Evolutionary conservation across 805 yeast species (phyloP).

Genomic region (Teunomyces barrocoloradensis): DNA sequence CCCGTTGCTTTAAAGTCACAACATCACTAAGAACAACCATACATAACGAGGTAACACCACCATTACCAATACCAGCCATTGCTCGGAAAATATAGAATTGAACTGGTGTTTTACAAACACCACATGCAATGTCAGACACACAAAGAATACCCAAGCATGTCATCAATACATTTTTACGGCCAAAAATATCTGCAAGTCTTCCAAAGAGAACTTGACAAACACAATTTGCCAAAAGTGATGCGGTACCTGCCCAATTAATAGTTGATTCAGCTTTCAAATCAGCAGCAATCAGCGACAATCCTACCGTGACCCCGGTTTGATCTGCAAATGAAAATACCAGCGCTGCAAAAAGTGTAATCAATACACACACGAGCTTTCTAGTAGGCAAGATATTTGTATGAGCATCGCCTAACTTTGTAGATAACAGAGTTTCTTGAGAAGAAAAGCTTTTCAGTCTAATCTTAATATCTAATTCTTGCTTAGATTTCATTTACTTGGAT

Average conservation of each 20-base stretch:
- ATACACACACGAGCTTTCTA: conserved; percentile 35
- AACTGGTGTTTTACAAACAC: conserved; percentile 47
- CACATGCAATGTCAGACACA: conserved; percentile 48
- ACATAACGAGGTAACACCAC: conserved; percentile 49
- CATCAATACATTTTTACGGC: conserved; percentile 46
- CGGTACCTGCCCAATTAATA: conserved; percentile 60
- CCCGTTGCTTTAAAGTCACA: conserved; percentile 52
- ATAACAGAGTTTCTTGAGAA: conserved; percentile 1
- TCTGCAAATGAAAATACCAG: conserved; percentile 45
- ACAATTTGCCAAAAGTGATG: conserved; percentile 49
- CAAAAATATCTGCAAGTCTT: conserved; percentile 54
- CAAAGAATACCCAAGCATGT: conserved; percentile 38
- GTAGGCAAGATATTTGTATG: conserved; percentile 42
- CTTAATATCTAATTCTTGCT: neutral
- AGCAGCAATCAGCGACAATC: conserved; percentile 46
- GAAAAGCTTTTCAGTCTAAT: conserved; percentile 1
- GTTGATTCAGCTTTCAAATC: conserved; percentile 46
- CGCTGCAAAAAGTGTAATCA: conserved; percentile 38
- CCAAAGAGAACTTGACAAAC: conserved; percentile 54
- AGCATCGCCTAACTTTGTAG: conserved; percentile 31
- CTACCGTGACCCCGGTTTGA: conserved; percentile 48
- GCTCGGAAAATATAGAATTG: conserved; percentile 54
- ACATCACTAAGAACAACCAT: conserved; percentile 56
- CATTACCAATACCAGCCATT: conserved; percentile 55
- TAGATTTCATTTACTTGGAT: neutral